A percentile compares a stretch with the other conserved stretches of the same genome.
These are phyloP conservation scores for Microbotryum scabiosae DNA, from an alignment of 1,284 basidiomycete species.

Conservation along the genomic window DNA sequence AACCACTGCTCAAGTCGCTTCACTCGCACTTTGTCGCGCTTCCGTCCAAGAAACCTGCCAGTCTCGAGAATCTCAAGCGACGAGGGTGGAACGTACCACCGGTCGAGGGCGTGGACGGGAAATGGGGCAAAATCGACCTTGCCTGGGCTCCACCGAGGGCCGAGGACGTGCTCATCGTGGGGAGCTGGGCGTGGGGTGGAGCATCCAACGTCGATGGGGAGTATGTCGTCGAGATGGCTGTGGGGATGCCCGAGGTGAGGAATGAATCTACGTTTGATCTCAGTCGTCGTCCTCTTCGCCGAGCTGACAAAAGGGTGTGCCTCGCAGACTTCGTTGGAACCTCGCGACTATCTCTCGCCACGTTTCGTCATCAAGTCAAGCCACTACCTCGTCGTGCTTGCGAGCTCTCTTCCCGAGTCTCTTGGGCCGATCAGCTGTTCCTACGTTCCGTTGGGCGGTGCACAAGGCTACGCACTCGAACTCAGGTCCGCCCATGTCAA, in stretches of 20 bases:
- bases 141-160: slow-evolving; percentile 50
- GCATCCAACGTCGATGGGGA: slow-evolving; percentile 49
- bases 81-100: slow-evolving; percentile 63
- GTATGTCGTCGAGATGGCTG: slow-evolving; percentile 70
- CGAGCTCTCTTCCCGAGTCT: slow-evolving; percentile 49
- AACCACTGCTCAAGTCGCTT: slow-evolving; percentile 58
- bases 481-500: slow-evolving; percentile 49
- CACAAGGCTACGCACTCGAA: slow-evolving; percentile 61
- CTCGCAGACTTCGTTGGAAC: slow-evolving; percentile 67
- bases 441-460: slow-evolving; percentile 43
- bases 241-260: slow-evolving; percentile 77
- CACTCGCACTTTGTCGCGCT: slow-evolving; percentile 50
- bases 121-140: slow-evolving; percentile 56
- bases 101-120: slow-evolving; percentile 52
- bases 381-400: slow-evolving; percentile 78
- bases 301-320: neutral
- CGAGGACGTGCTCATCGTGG: slow-evolving; percentile 42
- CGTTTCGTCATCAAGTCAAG: slow-evolving; percentile 89
- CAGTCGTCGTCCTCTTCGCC: neutral
- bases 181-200: slow-evolving; percentile 42
- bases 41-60: slow-evolving; percentile 61
- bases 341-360: slow-evolving; percentile 85
- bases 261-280: neutral
- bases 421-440: slow-evolving; percentile 19
- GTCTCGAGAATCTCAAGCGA: slow-evolving; percentile 40